Percentiles rank a stretch among this genome's conserved stretches.
phyloP scores from a whole-genome alignment of 805 yeast species.

The Hanseniaspora lindneri region DNA sequence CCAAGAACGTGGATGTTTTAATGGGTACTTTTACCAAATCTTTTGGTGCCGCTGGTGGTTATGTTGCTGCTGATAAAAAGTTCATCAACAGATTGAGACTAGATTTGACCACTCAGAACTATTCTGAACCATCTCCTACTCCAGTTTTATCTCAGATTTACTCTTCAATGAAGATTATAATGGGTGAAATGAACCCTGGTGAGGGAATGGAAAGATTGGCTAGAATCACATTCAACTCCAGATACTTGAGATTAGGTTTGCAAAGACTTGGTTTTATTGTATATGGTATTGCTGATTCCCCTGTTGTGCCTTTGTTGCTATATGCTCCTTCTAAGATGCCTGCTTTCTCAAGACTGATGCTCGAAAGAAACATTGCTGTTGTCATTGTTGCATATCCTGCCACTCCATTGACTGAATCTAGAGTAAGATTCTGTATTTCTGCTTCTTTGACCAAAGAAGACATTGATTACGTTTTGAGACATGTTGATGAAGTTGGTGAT shows the following conservation, averaged over 20 bases:
- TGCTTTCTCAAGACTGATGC: constrained; percentile 71
- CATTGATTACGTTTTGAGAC: constrained; percentile 64
- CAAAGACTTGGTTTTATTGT: constrained; percentile 88
- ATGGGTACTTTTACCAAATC: constrained; percentile 98
- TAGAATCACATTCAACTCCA: constrained; percentile 89
- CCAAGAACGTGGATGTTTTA: constrained; percentile 64
- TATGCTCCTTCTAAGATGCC: constrained; percentile 94
- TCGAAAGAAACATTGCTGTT: constrained; percentile 72
- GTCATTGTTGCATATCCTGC: constrained; percentile 98
- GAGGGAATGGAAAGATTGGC: constrained; percentile 86
- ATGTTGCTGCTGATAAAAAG: constrained; percentile 63
- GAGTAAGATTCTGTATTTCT: constrained; percentile 88
- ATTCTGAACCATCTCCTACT: constrained; percentile 82
- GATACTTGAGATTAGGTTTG: constrained; percentile 82
- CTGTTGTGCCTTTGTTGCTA: constrained; percentile 79
- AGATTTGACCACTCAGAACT: constrained; percentile 57
- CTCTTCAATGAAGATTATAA: constrained; percentile 64
- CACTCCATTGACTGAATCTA: constrained; percentile 76
- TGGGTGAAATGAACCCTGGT: constrained; percentile 76
- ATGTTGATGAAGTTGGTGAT: constrained; percentile 70
- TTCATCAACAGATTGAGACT: constrained; percentile 65
- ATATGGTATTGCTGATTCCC: constrained; percentile 91
- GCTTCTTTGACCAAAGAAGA: constrained; percentile 89
- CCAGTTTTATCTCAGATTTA: constrained; percentile 82
- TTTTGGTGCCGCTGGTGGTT: constrained; percentile 98